These are phyloP conservation scores for Leptographium wingfieldii DNA, from an alignment of 2,329 filamentous ascomycete species.

Conservation along the genomic window DNA sequence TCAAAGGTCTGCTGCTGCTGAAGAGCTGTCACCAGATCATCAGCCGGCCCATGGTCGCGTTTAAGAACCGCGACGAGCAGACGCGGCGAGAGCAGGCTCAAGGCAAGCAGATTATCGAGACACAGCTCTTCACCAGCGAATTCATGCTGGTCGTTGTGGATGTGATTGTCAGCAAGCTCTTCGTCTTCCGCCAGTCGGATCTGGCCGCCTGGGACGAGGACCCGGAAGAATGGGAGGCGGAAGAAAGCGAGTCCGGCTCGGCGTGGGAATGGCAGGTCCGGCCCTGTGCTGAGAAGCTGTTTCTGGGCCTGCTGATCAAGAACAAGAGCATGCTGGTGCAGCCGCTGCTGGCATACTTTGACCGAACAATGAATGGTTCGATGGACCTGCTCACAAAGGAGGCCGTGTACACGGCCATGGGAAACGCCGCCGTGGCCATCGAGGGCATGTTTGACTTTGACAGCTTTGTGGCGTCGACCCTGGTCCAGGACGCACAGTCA, in stretches of 20 bases:
- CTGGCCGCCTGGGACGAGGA: conserved; percentile 88
- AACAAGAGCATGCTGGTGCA: conserved; percentile 72
- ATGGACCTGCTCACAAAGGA: conserved; percentile 74
- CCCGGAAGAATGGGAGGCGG: conserved; percentile 88
- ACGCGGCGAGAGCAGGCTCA: conserved; percentile 64
- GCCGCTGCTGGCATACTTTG: conserved; percentile 73
- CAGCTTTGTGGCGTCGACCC: conserved; percentile 57
- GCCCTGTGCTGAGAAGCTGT: conserved; percentile 85
- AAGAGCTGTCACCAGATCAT: conserved; percentile 76
- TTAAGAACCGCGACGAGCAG: conserved; percentile 66
- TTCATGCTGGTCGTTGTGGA: conserved; percentile 76
- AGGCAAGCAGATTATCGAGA: conserved; percentile 57
- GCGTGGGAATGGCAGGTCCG: conserved; percentile 88
- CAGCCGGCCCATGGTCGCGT: conserved; percentile 66
- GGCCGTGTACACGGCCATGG: conserved; percentile 87
- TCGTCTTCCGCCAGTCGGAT: conserved; percentile 75
- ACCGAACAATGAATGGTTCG: conserved; percentile 54
- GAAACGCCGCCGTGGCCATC: conserved; percentile 68
- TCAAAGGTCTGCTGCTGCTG: conserved; percentile 73
- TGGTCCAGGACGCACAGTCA: conserved; percentile 66
- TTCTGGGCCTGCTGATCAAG: conserved; percentile 80
- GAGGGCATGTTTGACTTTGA: conserved; percentile 72
- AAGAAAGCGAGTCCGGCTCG: conserved; percentile 72
- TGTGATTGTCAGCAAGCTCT: conserved; percentile 72
- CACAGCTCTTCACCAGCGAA: conserved; percentile 59